Conservation (phyloP, 2,329 filamentous ascomycete species). For the Emmonsiellopsis sp. region DNA sequence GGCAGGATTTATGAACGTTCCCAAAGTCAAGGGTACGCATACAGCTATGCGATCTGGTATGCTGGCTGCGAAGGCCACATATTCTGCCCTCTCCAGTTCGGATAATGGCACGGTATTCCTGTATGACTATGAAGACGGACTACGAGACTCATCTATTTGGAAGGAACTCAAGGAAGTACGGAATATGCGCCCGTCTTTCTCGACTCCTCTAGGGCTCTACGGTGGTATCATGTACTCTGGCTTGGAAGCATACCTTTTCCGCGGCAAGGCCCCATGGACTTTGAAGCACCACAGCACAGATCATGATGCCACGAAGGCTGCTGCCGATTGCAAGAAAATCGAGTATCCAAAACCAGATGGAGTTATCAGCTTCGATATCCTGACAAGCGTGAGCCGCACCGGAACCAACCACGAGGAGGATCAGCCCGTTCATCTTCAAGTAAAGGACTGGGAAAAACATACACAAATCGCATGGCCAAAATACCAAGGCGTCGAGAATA, state of each 20-base stretch:
- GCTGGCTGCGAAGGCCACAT: conserved; percentile 87
- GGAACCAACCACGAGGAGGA: conserved; percentile 99
- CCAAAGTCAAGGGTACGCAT: conserved; percentile 97
- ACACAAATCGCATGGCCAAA: conserved; percentile 71
- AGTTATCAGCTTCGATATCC: conserved; percentile 88
- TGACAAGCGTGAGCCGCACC: conserved; percentile 89
- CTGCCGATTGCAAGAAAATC: conserved; percentile 75
- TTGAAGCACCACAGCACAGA: conserved; percentile 75
- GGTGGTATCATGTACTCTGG: conserved; percentile 90
- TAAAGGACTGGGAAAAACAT: conserved; percentile 91
- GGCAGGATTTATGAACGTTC: conserved; percentile 92
- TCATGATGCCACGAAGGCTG: conserved; percentile 66
- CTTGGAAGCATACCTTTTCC: conserved; percentile 78
- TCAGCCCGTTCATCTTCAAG: conserved; percentile 90
- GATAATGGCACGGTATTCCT: conserved; percentile 72
- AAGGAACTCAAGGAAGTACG: conserved; percentile 88
- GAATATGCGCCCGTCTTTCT: conserved; percentile 96
- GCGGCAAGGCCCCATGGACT: conserved; percentile 84
- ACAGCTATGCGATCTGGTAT: conserved; percentile 97
- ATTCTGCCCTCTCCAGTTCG: conserved; percentile 55
- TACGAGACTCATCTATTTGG: conserved; percentile 84
- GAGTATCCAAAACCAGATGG: conserved; percentile 96
- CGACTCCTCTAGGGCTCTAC: conserved; percentile 74
- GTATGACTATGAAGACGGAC: conserved; percentile 84
- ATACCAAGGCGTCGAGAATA: conserved; percentile 88